Evolutionary conservation across 257 asterid genomes (phyloP), one percentile per base, ranked within the genome.

Genomic region (Verbascum thapsus): DNA sequence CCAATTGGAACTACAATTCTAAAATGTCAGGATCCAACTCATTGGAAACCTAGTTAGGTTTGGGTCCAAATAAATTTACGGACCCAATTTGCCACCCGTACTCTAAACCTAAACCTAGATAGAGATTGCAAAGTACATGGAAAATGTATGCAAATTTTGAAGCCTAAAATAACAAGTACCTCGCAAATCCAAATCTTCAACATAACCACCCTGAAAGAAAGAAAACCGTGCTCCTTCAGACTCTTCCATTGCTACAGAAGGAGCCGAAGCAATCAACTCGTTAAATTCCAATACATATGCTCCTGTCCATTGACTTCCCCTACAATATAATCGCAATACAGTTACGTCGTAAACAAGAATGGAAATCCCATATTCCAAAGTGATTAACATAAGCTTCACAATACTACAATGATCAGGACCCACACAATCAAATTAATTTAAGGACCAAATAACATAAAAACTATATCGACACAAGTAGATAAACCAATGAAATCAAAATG

Each of bases 251-350:
- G 62, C 83, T 75, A 78, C 66, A 35, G 79, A 61, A 1, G 88
- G 81, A 67, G 80, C 42, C 62, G 96, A 81, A 69, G 78, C 68
- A 74, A 87, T 68, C 83, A 92, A 71, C 79, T 89, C 92, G 45
- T 72, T 77, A 48, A 92, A 92, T 57, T 89, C 97, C 72, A 82
- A 72, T 43, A 76, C 79, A 66, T 92, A 89, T 26, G 72, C 83
- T 71, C 97, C 98, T 0, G 91, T 87, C 98, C 98, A 92, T 61
- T 80, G 86, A 59, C 94, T 81, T 71, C 91, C 91, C 86, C 98
- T 91, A 80, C 23, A 54, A 66, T 66, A 34, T 35, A 30, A 68
- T 42, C 64, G 26, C 17, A 64, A 39, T 69, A 65, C 37, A 35
- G 50, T 63, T 58, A 42, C 26, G n/a, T 65, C 34, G 49, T 42